These are phyloP conservation scores for Mitragyna speciosa DNA, from an alignment of 257 asterid genomes.

Conservation along the genomic window DNA sequence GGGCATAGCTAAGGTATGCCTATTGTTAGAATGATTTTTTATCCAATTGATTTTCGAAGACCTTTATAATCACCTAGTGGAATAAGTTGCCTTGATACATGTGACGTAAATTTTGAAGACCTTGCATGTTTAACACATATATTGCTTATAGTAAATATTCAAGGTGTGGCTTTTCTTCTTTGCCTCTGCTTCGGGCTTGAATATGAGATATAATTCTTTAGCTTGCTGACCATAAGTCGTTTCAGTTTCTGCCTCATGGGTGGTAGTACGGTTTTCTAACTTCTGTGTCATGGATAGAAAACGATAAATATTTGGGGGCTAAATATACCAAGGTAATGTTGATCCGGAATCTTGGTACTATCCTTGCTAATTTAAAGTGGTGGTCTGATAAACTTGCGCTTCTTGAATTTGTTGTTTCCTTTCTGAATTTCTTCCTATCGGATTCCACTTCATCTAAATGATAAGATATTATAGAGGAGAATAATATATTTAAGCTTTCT, in stretches of 20 bases:
- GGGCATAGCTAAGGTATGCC: constrained; percentile 89
- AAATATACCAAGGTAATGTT: not conserved
- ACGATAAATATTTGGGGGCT: too few species aligned
- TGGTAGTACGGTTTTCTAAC: not conserved
- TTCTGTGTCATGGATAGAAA: not conserved
- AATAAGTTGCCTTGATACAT: too few species aligned
- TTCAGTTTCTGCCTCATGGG: not conserved
- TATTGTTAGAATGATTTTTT: constrained; percentile 3
- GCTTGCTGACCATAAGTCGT: not conserved
- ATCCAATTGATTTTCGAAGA: too few species aligned
- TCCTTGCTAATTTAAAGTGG: not conserved
- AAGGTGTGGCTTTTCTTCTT: not conserved
- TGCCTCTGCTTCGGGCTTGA: too few species aligned
- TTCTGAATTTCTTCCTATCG: not conserved
- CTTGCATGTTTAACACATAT: too few species aligned
- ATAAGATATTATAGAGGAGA: not conserved
- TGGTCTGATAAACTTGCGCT: not conserved
- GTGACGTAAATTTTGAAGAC: too few species aligned
- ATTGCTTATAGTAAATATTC: too few species aligned
- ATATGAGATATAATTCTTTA: not conserved
- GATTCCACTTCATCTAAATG: not conserved
- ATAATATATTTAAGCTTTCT: not conserved
- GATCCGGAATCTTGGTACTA: not conserved
- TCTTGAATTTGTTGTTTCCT: not conserved
- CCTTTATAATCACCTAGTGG: too few species aligned